Evolutionary conservation across 1,284 basidiomycete species (phyloP).

Genomic region (Agaricales sp.): DNA sequence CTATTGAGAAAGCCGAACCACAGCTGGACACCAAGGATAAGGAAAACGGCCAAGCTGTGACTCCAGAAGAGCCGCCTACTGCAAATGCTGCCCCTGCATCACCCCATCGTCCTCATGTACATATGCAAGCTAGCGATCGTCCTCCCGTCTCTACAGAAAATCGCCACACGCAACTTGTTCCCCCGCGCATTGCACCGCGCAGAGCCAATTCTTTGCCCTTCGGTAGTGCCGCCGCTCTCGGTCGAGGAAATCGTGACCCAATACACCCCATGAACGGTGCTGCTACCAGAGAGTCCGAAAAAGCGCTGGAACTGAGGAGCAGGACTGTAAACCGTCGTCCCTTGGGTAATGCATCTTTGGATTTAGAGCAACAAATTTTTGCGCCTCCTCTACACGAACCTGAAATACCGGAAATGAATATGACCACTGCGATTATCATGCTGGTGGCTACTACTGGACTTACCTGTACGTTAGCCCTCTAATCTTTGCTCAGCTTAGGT

Average conservation of each 20-base stretch:
- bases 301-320: constrained; percentile 1
- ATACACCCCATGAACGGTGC: not conserved
- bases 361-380: too few species aligned
- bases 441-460: constrained; percentile 6
- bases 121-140: not conserved
- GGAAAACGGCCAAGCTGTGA: not conserved
- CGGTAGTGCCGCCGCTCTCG: constrained; percentile 7
- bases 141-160: not conserved
- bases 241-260: constrained; percentile 1
- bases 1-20: not conserved
- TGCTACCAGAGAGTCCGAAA: constrained; percentile 1
- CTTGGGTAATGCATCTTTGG: too few species aligned
- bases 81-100: not conserved
- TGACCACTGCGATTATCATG: constrained; percentile 2
- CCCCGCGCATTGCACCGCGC: too few species aligned
- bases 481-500: too few species aligned
- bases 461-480: constrained; percentile 3
- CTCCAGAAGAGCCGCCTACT: not conserved
- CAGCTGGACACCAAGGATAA: not conserved
- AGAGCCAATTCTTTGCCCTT: constrained; percentile 2
- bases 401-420: constrained; percentile 7
- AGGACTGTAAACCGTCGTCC: too few species aligned
- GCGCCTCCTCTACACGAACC: not conserved
- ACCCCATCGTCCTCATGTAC: not conserved
- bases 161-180: not conserved